These are phyloP conservation scores for Talaromyces amestolkiae DNA, from an alignment of 2,329 filamentous ascomycete species.

Conservation along the genomic window DNA sequence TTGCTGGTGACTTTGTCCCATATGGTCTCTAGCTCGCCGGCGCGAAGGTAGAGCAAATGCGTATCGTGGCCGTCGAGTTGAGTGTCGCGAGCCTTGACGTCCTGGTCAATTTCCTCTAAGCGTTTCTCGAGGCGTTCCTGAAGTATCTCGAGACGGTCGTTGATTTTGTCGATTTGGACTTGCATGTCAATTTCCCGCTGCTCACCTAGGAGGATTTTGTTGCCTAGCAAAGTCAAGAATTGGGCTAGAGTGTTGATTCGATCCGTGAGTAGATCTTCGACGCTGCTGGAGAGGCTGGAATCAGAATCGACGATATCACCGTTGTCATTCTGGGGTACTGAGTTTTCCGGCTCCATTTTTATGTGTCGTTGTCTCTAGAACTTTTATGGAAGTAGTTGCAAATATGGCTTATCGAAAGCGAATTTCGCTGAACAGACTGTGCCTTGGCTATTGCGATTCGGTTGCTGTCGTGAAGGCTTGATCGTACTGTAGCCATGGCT, in stretches of 20 bases:
- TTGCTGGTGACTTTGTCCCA: neutral
- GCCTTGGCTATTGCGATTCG: neutral
- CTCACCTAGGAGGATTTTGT: neutral
- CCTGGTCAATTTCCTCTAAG: neutral
- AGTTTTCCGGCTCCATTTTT: neutral
- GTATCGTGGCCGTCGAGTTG: slow-evolving; percentile 3
- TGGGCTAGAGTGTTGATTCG: neutral
- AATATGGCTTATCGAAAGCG: neutral
- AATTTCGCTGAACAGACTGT: neutral
- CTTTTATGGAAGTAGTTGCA: neutral
- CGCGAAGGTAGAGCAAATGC: neutral
- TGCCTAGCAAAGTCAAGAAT: neutral
- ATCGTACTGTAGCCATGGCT: neutral
- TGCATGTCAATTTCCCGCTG: neutral
- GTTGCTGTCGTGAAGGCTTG: neutral
- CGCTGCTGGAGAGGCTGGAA: neutral
- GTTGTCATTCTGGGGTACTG: neutral
- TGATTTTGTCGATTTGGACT: neutral
- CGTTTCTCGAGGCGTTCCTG: neutral
- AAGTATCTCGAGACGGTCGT: neutral
- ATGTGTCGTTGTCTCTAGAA: neutral
- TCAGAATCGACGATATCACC: neutral
- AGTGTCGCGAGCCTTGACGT: neutral
- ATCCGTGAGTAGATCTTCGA: neutral
- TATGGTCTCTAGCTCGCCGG: neutral